These are phyloP conservation scores for Penicillium robsamsonii DNA, from an alignment of 495 filamentous ascomycete genomes.

Conservation along the genomic window DNA sequence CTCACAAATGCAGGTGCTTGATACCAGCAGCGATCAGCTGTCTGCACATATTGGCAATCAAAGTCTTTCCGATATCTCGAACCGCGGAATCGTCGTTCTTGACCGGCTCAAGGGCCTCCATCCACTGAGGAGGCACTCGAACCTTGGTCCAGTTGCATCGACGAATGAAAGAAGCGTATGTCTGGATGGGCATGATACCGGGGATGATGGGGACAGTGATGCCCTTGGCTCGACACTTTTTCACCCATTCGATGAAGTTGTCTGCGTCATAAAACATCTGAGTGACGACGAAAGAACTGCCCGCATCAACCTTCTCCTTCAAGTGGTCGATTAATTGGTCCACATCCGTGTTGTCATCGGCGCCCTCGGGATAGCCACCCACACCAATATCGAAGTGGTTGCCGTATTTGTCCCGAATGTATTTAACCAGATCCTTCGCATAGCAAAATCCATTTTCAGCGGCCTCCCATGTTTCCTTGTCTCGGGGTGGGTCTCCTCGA, in stretches of 20 bases:
- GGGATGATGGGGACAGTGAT: slow-evolving; percentile 91
- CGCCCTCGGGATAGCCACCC: slow-evolving; percentile 95
- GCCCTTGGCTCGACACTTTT: slow-evolving; percentile 77
- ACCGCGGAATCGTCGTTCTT: slow-evolving; percentile 96
- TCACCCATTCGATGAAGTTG: slow-evolving; percentile 87
- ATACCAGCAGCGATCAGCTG: slow-evolving; percentile 79
- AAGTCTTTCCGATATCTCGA: slow-evolving; percentile 79
- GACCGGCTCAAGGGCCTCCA: slow-evolving; percentile 78
- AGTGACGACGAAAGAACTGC: slow-evolving; percentile 89
- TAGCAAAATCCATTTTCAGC: slow-evolving; percentile 84
- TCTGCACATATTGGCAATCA: slow-evolving; percentile 91
- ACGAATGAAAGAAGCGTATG: slow-evolving; percentile 86
- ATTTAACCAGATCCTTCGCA: slow-evolving; percentile 88
- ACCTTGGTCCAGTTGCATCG: slow-evolving; percentile 86
- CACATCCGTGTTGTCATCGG: slow-evolving; percentile 84
- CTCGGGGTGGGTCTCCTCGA: slow-evolving; percentile 90
- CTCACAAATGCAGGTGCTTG: slow-evolving; percentile 85
- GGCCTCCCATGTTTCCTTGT: slow-evolving; percentile 90
- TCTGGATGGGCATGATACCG: slow-evolving; percentile 98
- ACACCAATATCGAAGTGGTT: slow-evolving; percentile 98
- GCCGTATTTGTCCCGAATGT: slow-evolving; percentile 86
- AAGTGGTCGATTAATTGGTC: slow-evolving; percentile 85
- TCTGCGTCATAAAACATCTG: slow-evolving; percentile 99
- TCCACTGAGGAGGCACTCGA: slow-evolving; percentile 77
- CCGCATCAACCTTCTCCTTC: slow-evolving; percentile 97